These are phyloP conservation scores for Tremellales sp. DNA, from an alignment of 1,284 basidiomycete species.

Conservation along the genomic window DNA sequence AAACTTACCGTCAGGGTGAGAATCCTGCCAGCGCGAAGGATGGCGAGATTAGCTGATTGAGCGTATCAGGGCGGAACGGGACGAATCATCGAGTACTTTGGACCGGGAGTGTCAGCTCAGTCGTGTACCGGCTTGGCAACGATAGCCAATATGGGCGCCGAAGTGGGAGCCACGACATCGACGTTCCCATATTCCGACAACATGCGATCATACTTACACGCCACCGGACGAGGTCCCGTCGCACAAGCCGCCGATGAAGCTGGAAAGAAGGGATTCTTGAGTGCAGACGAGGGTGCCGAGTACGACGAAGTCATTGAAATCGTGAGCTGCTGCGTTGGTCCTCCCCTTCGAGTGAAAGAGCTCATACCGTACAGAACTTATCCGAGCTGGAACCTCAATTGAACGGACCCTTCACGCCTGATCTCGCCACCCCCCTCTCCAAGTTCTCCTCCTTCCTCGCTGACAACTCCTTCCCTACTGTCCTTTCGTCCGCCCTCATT, in stretches of 20 bases:
- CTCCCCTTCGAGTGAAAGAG: background rate
- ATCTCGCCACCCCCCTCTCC: conserved; percentile 92
- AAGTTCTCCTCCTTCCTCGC: conserved; percentile 77
- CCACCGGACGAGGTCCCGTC: conserved; percentile 84
- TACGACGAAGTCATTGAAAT: conserved; percentile 96
- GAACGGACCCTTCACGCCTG: conserved; percentile 98
- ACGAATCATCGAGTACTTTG: conserved; percentile 94
- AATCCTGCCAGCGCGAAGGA: background rate
- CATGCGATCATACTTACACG: conserved; percentile 86
- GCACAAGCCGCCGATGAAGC: conserved; percentile 83
- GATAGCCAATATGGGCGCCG: conserved; percentile 98
- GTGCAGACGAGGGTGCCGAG: conserved; percentile 82
- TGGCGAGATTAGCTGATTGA: background rate
- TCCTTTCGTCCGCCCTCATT: conserved; percentile 85
- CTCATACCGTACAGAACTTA: conserved; percentile 59
- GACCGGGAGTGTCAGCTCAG: conserved; percentile 83
- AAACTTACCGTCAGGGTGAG: conserved; percentile 86
- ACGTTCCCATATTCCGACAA: conserved; percentile 91
- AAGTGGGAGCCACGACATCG: conserved; percentile 97
- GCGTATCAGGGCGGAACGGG: conserved; percentile 82
- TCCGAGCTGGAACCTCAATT: conserved; percentile 90
- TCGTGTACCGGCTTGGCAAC: conserved; percentile 95
- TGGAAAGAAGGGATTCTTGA: conserved; percentile 70
- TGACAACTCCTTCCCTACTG: conserved; percentile 86
- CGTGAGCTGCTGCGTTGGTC: conserved; percentile 52